These are phyloP conservation scores for Castanea crenata DNA, from an alignment of 306 rosid genomes.

Conservation along the genomic window DNA sequence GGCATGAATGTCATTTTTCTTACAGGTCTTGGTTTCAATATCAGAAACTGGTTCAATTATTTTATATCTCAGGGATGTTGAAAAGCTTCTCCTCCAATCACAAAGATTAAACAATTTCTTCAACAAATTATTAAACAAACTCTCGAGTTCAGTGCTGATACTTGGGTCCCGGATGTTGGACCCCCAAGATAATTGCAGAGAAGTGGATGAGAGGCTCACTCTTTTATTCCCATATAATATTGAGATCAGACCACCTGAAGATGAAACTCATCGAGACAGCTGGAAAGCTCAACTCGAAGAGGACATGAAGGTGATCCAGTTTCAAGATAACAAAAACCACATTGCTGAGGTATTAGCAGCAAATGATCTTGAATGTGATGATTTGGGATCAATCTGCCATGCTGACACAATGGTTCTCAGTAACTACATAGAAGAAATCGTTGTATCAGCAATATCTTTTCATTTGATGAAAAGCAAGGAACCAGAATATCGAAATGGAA, in stretches of 20 bases:
- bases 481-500: slow-evolving; percentile 88
- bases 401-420: slow-evolving; percentile 64
- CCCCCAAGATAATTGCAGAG: slow-evolving; percentile 40
- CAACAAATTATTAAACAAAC: slow-evolving; percentile 62
- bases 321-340: slow-evolving; percentile 84
- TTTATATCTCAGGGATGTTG: slow-evolving; percentile 76
- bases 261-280: slow-evolving; percentile 49
- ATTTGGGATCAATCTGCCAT: slow-evolving; percentile 62
- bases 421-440: slow-evolving; percentile 73
- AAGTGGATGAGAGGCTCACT: slow-evolving; percentile 54
- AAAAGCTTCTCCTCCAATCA: slow-evolving; percentile 66
- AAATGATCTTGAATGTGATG: slow-evolving; percentile 85
- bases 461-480: slow-evolving; percentile 65
- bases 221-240: slow-evolving; percentile 65
- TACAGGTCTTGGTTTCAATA: slow-evolving; percentile 71
- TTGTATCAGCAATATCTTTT: slow-evolving; percentile 69
- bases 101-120: slow-evolving; percentile 63
- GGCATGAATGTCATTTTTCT: slow-evolving; percentile 1
- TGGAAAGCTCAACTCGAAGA: slow-evolving; percentile 81
- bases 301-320: slow-evolving; percentile 63
- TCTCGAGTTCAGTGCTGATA: slow-evolving; percentile 74
- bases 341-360: slow-evolving; percentile 79
- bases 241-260: slow-evolving; percentile 64
- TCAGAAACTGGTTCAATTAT: slow-evolving; percentile 73
- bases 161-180: slow-evolving; percentile 70